phyloP scores from a whole-genome alignment of 495 filamentous ascomycete genomes.

The Apodospora peruviana region DNA sequence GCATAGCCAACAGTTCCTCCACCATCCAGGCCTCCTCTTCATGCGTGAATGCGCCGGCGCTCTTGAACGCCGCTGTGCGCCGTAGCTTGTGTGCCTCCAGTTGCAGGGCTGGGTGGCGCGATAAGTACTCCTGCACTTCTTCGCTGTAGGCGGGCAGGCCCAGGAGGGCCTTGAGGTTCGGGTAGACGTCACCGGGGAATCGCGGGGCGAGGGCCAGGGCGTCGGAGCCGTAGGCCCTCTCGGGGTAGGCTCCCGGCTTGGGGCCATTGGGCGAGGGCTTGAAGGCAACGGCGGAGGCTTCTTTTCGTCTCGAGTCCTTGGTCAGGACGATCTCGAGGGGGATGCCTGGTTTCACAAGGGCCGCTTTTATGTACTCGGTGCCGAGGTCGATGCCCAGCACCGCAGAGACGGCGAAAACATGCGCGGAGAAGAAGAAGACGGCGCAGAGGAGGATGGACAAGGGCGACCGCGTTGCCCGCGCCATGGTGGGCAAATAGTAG shows the following conservation, averaged over 20 bases:
- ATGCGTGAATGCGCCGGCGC: conserved; percentile 56
- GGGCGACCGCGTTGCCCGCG: conserved; percentile 35
- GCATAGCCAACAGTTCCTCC: conserved; percentile 95
- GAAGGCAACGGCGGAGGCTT: conserved; percentile 86
- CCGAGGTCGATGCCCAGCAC: conserved; percentile 93
- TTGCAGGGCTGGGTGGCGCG: conserved; percentile 65
- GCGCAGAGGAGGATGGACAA: conserved; percentile 38
- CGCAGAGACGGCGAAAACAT: conserved; percentile 53
- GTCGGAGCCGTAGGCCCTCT: conserved; percentile 86
- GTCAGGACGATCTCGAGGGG: conserved; percentile 97
- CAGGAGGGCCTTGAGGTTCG: conserved; percentile 82
- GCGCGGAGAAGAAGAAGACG: conserved; percentile 43
- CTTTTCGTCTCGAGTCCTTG: conserved; percentile 98
- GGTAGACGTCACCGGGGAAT: conserved; percentile 89
- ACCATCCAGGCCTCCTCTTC: conserved; percentile 72
- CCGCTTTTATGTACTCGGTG: conserved; percentile 95
- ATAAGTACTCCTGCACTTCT: conserved; percentile 59
- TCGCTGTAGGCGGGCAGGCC: conserved; percentile 62
- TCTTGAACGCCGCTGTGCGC: conserved; percentile 71
- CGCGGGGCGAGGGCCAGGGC: conserved; percentile 80
- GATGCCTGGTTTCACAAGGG: conserved; percentile 94
- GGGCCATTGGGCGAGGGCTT: conserved; percentile 65
- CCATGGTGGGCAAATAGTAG: conserved; percentile 34
- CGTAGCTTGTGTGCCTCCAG: conserved; percentile 52
- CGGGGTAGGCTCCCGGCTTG: conserved; percentile 64